Base-by-base conservation (phyloP, 768 basidiomycete species). In the Russula sp. region DNA sequence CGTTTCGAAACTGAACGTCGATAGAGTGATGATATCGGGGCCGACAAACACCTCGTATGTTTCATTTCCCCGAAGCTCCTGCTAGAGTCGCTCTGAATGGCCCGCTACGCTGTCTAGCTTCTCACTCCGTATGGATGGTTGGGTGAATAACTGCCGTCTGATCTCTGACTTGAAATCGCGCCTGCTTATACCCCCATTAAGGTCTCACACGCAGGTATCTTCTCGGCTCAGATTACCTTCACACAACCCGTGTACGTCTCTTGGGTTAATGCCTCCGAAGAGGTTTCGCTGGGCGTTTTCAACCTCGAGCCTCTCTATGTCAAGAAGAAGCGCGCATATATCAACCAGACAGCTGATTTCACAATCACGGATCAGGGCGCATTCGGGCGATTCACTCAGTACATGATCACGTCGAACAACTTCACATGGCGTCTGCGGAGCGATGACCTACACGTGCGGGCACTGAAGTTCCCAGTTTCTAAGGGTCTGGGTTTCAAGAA, bases 401-500 rank as follows among this genome's bases (percentile, higher is more conserved):
- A 78, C 36, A 78, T 91, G 79, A 89, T 90, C 71, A 90, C 86
- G 0, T 79, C 82, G 52, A 76, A 76, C 52, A 84, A 79, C 62
- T 90, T 90, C 69, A 88, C 84, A 0, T 91, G 89, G 88, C 78
- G 79, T 60, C 74, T 91, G 48, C 70, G 75, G 20, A 86, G 81
- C 62, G 71, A 80, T n/a, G 79, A 80, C 66, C 77, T 90, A 44
- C 76, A 77, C 8, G 87, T 88, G 13, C 83, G 84, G 59, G 88
- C 89, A 2, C 75, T 81, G 64, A 86, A 84, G 66, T 88, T 90
- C 69, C 88, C 88, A 3, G 78, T 80, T 3, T 82, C 86, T 4
- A 84, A 85, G 69, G 84, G 84, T 1, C 79, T 91, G 65, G 78
- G 79, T 3, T 90, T 89, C 70, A 75, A 82, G 71, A 89, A 90